Conservation (phyloP, 164 flowering plant species). For the Sedum album region DNA sequence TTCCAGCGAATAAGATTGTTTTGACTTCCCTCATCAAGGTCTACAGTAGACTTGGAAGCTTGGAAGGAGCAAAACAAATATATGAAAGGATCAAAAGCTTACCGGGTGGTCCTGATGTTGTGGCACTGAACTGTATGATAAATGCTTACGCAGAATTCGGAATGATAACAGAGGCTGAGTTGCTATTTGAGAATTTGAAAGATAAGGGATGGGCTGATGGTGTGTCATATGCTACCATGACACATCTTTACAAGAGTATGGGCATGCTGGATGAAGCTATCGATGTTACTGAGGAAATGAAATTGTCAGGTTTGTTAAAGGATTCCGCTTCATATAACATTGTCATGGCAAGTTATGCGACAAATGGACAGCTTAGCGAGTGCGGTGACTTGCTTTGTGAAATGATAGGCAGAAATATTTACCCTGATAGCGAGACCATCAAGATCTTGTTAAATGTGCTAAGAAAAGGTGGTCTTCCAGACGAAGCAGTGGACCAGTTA, state of each 20-base stretch:
- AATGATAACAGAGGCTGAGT: conserved; percentile 62
- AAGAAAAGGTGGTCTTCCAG: conserved; percentile 52
- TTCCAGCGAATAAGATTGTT: conserved; percentile 56
- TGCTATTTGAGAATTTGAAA: conserved; percentile 42
- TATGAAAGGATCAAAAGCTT: conserved; percentile 47
- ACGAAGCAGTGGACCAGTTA: conserved; percentile 58
- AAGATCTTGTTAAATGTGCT: conserved; percentile 51
- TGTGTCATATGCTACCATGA: conserved; percentile 72
- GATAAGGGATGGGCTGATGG: conserved; percentile 56
- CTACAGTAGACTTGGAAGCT: conserved; percentile 54
- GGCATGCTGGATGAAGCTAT: conserved; percentile 76
- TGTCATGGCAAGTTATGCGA: conserved; percentile 65
- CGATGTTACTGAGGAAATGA: conserved; percentile 75
- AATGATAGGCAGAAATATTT: conserved; percentile 50
- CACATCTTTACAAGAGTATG: conserved; percentile 65
- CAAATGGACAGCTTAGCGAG: conserved; percentile 52
- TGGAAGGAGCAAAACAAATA: conserved; percentile 52
- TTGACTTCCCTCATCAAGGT: conserved; percentile 79
- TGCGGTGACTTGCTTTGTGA: conserved; percentile 70
- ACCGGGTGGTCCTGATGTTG: conserved; percentile 60
- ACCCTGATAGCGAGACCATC: conserved; percentile 53
- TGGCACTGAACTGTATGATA: conserved; percentile 83
- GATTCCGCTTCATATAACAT: conserved; percentile 53
- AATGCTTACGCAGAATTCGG: conserved; percentile 70
- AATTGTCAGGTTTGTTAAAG: conserved; percentile 48